Evolutionary conservation across 768 basidiomycete genomes (phyloP), one percentile per base, ranked within the genome.

Genomic region (Boletales sp.): DNA sequence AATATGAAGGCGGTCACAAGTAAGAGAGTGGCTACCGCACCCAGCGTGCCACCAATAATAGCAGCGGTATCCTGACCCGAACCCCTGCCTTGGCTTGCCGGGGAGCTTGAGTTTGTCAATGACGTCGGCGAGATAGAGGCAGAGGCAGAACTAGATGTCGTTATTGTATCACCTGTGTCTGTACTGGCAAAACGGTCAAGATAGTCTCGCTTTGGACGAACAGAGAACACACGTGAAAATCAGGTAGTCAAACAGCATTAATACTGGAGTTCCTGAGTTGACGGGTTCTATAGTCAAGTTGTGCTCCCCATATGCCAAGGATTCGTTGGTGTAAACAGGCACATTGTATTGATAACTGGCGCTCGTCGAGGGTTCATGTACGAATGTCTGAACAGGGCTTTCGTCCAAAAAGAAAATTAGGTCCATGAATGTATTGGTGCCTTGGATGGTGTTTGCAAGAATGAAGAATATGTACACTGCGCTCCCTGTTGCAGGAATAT

Each of bases 401-500:
- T 38, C 15, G 40, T 61, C 59, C 24, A 61, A 35, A 5, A 38
- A 13, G 21, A 61, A 62, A 5, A 32, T 5, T 5, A 58, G 24
- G 2, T 47, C 7, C 0, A 53, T 58, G 13, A 36, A 10, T 8
- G 48, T 49, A 1, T 8, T 1, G 8, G 31, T 13, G 30, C 2
- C 0, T 1, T 30, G 4, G 4, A 54, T 13, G 2, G 2, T 44
- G 37, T 61, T 58, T 14, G 59, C 48, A 0, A 53, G 17, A 21
- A 55, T 55, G 19, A 61, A 58, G 38, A 61, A 61, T 42, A 60
- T 45, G 15, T 59, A 59, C 11, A 59, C 1, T 2, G 32, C 53
- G 5, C 13, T 56, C 18, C 57, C 53, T 59, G 45, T 31, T 5
- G 15, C 24, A 24, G 24, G 24, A 24, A 5, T 5, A 24, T 24